Evolutionary conservation across 1,284 basidiomycete species (phyloP).

Genomic region (Porodaedalea pini): DNA sequence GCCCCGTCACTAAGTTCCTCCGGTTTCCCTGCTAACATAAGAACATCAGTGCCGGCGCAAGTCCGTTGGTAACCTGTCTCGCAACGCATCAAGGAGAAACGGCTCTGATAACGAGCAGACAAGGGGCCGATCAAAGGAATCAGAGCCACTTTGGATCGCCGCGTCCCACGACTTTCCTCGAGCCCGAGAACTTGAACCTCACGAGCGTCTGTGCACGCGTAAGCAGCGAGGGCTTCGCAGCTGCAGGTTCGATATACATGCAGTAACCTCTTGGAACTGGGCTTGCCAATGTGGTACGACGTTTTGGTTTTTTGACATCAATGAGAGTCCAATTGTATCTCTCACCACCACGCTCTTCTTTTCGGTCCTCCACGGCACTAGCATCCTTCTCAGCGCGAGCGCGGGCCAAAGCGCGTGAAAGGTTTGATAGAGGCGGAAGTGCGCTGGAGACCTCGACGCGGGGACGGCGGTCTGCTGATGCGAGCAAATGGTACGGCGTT

Average conservation of each 20-base stretch:
- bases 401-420: not conserved
- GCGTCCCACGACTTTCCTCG: conserved; percentile 18
- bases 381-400: not conserved
- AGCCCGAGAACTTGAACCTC: conserved; percentile 15
- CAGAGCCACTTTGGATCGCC: conserved; percentile 13
- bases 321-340: conserved; percentile 11
- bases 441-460: not conserved
- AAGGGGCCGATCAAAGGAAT: not conserved
- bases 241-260: not conserved
- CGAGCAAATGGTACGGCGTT: conserved; percentile 8
- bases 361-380: not conserved
- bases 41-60: not conserved
- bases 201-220: conserved; percentile 18
- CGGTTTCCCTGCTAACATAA: not conserved
- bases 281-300: not conserved
- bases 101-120: not conserved
- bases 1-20: no score
- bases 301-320: conserved; percentile 9
- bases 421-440: not conserved
- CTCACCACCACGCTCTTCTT: not conserved
- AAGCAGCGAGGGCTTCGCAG: conserved; percentile 13
- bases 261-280: not conserved
- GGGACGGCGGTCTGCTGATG: conserved; percentile 1
- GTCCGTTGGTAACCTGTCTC: no score
- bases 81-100: no score